phyloP scores from a whole-genome alignment of 2,329 filamentous ascomycete genomes.

The Cladosporium sp. region DNA sequence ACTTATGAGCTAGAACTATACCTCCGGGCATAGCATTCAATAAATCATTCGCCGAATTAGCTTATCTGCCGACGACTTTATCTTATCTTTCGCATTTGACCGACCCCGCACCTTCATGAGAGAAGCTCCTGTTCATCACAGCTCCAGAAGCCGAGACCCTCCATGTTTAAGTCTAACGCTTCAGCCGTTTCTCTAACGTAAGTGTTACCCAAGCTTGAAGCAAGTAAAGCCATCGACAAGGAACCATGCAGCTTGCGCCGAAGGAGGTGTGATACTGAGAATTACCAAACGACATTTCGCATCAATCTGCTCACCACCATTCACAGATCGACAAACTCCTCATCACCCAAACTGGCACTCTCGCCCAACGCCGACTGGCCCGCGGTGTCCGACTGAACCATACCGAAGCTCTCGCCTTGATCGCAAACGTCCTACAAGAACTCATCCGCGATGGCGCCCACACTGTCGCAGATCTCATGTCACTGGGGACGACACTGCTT shows the following conservation, averaged over 20 bases:
- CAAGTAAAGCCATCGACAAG: background rate
- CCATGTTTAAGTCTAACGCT: background rate
- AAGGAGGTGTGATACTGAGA: conserved; percentile 27
- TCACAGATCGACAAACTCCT: conserved; percentile 88
- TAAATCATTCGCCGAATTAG: no score
- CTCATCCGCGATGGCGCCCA: conserved; percentile 95
- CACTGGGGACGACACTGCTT: conserved; percentile 84
- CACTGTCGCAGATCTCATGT: conserved; percentile 89
- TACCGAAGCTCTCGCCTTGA: conserved; percentile 77
- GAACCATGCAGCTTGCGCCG: conserved; percentile 34
- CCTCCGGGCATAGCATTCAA: no score
- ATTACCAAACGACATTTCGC: no score
- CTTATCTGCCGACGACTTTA: no score
- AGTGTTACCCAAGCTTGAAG: conserved; percentile 1
- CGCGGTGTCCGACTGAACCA: conserved; percentile 87
- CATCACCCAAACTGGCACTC: conserved; percentile 80
- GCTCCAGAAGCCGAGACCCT: background rate
- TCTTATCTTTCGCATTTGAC: background rate
- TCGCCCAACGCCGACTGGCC: conserved; percentile 84
- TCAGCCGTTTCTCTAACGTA: conserved; percentile 8
- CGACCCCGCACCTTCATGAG: background rate
- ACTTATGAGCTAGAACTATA: no score
- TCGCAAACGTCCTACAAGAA: conserved; percentile 87
- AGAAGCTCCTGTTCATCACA: no score
- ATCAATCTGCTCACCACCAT: background rate